phyloP scores from a whole-genome alignment of 2,329 filamentous ascomycete genomes.

The Nemania abortiva region DNA sequence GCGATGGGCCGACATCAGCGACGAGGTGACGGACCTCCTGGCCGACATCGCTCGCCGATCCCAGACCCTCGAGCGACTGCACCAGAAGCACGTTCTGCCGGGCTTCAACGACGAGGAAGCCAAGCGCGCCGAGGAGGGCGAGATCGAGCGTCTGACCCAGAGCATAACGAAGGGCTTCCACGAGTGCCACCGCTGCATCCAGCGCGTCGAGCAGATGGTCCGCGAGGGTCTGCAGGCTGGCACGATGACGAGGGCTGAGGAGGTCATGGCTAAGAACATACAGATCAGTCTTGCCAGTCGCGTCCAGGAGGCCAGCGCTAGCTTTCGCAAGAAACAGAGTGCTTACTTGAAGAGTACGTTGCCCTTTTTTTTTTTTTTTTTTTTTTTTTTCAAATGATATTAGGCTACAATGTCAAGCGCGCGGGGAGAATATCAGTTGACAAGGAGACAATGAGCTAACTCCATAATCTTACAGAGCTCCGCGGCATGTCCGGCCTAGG shows the following conservation, averaged over 20 bases:
- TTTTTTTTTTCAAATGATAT: no score
- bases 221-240: slow-evolving; percentile 80
- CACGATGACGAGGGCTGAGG: slow-evolving; percentile 82
- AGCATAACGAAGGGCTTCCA: slow-evolving; percentile 91
- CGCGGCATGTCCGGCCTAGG: slow-evolving; percentile 75
- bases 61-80: slow-evolving; percentile 87
- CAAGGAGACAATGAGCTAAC: slow-evolving; percentile 40
- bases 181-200: slow-evolving; percentile 87
- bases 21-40: slow-evolving; percentile 89
- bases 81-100: slow-evolving; percentile 96
- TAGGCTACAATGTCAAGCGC: no score
- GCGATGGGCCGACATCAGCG: slow-evolving; percentile 94
- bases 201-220: slow-evolving; percentile 89
- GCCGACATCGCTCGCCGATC: slow-evolving; percentile 85
- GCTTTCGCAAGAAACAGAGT: slow-evolving; percentile 97
- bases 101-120: slow-evolving; percentile 96
- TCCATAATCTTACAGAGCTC: slow-evolving; percentile 66
- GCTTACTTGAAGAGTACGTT: slow-evolving; percentile 89
- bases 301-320: slow-evolving; percentile 91
- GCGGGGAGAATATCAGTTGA: neutral
- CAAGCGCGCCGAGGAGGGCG: slow-evolving; percentile 85
- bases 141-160: slow-evolving; percentile 92
- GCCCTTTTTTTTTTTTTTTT: neutral
- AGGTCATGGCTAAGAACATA: slow-evolving; percentile 96
- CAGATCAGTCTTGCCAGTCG: slow-evolving; percentile 89